A percentile compares a stretch with the other conserved stretches of the same genome.
Evolutionary conservation across 768 basidiomycete species (phyloP).

Genomic region (Saitozyma podzolica): DNA sequence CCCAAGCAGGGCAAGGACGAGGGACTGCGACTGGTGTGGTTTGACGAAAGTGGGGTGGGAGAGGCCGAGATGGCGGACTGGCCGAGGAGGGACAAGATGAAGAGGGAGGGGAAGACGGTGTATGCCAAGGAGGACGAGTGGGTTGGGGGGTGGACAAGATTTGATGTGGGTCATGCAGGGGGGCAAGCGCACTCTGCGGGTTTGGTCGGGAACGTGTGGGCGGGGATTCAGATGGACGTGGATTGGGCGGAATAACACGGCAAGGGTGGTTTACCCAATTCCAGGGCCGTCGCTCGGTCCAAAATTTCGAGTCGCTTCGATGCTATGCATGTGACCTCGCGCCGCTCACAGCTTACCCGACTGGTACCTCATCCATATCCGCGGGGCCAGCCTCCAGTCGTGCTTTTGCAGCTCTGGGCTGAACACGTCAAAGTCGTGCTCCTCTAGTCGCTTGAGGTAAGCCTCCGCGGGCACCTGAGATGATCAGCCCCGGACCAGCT

Average conservation of each 20-base stretch:
- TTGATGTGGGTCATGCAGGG: neutral
- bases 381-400: slow-evolving; percentile 49
- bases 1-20: slow-evolving; percentile 13
- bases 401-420: slow-evolving; percentile 44
- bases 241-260: neutral
- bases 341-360: slow-evolving; percentile 12
- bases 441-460: slow-evolving; percentile 48
- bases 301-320: neutral
- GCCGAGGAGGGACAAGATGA: slow-evolving; percentile 3
- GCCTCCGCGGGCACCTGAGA: slow-evolving; percentile 48
- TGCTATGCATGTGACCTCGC: neutral
- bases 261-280: neutral
- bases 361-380: slow-evolving; percentile 42
- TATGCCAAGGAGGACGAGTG: neutral
- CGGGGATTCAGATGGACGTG: neutral
- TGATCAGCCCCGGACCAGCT: neutral
- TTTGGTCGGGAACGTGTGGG: no score
- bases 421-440: slow-evolving; percentile 50
- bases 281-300: neutral
- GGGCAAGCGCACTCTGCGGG: no score
- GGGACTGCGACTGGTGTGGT: slow-evolving; percentile 19
- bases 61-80: slow-evolving; percentile 16
- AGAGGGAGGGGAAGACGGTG: slow-evolving; percentile 13
- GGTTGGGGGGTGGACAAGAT: no score
- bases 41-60: slow-evolving; percentile 3